phyloP scores from a whole-genome alignment of 2,329 filamentous ascomycete genomes.

The Xylaria sp. region DNA sequence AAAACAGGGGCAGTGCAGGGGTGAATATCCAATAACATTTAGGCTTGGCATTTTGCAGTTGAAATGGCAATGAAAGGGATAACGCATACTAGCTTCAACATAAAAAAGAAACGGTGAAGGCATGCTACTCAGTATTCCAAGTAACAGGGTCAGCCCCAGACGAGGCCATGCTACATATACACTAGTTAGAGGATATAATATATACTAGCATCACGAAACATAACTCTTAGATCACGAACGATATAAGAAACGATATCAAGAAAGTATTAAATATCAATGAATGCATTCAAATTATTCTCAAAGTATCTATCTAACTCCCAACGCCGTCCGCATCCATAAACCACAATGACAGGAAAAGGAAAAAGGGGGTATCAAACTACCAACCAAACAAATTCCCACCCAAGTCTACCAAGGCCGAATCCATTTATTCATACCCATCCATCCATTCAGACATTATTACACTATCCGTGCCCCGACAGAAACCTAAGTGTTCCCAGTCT shows the following conservation, averaged over 20 bases:
- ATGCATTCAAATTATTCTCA: background rate
- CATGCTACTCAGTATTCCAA: no score
- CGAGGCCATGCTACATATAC: no score
- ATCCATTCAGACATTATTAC: background rate
- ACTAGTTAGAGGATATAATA: no score
- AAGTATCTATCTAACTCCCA: background rate
- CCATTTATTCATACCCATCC: background rate
- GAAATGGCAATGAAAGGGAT: no score
- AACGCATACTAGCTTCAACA: background rate
- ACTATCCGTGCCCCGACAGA: background rate
- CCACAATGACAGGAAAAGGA: background rate
- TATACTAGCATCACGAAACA: background rate
- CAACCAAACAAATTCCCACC: constrained; percentile 2
- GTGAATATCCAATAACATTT: no score
- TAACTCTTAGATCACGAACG: background rate
- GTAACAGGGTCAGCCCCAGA: no score
- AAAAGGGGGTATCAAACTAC: constrained; percentile 8
- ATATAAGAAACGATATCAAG: background rate
- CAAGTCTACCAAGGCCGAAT: background rate
- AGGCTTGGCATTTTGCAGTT: no score
- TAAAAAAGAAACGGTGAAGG: background rate
- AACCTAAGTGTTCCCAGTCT: background rate
- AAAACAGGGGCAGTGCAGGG: no score
- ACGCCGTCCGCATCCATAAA: background rate
- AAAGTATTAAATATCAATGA: background rate